Evolutionary conservation across 805 yeast species (phyloP).

Genomic region (Starmerella sirachaensis): DNA sequence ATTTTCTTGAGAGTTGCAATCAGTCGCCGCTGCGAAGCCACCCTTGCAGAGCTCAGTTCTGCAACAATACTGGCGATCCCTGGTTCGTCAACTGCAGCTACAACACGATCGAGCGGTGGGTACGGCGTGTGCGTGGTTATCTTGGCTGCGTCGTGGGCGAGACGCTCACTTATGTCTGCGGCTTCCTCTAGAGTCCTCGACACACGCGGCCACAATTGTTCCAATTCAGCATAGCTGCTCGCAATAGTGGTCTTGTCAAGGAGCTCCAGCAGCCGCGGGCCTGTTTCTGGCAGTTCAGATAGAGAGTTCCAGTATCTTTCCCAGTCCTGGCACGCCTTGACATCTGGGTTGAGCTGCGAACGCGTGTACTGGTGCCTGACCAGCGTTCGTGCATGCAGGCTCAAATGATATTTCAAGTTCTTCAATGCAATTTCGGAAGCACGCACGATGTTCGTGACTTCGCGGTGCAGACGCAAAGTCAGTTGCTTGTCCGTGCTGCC

Average conservation of each 20-base stretch:
- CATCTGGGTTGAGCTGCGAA: conserved; percentile 14
- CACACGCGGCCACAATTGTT: conserved; percentile 3
- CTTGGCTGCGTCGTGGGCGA: too few species aligned
- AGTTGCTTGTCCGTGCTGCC: too few species aligned
- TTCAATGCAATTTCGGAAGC: conserved; percentile 3
- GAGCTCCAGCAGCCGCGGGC: conserved; percentile 11
- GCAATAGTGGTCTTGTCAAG: conserved; percentile 5
- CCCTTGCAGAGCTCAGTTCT: not conserved
- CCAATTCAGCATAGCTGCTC: conserved; percentile 2
- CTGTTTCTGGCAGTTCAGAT: conserved; percentile 8
- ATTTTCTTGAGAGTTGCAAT: conserved; percentile 15
- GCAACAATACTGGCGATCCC: too few species aligned
- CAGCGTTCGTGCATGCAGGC: conserved; percentile 1
- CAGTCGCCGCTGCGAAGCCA: conserved; percentile 7
- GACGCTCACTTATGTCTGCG: too few species aligned
- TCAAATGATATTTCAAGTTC: conserved; percentile 8
- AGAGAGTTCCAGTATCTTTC: conserved; percentile 12
- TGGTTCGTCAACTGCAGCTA: too few species aligned
- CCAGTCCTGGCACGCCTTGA: conserved; percentile 19
- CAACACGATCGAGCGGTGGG: too few species aligned
- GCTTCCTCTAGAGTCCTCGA: too few species aligned
- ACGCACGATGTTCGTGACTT: conserved; percentile 3
- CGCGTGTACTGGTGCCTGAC: conserved; percentile 1
- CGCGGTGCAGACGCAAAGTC: too few species aligned
- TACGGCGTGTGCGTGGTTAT: too few species aligned